Evolutionary conservation across 1,284 basidiomycete genomes (phyloP).

Genomic region (Cystobasidium pallidum): DNA sequence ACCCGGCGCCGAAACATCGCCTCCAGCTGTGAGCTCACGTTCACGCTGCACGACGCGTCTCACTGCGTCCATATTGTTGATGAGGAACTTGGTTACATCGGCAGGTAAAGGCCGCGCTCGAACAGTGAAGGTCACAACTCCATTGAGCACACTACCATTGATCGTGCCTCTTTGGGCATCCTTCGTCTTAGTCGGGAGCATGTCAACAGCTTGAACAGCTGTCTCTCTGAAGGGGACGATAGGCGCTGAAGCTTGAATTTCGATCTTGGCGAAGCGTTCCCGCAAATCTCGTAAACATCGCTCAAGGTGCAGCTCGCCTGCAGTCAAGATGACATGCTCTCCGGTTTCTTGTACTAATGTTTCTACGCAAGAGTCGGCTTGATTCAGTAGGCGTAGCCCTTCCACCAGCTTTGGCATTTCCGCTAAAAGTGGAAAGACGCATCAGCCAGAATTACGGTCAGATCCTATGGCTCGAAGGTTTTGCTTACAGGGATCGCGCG

Average conservation of each 20-base stretch:
- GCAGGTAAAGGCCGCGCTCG: slow-evolving; percentile 79
- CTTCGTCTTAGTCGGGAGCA: slow-evolving; percentile 78
- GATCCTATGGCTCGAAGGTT: neutral
- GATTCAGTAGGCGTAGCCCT: slow-evolving; percentile 86
- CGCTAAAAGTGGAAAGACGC: slow-evolving; percentile 56
- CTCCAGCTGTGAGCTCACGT: slow-evolving; percentile 42
- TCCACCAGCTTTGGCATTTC: slow-evolving; percentile 90
- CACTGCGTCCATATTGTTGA: slow-evolving; percentile 64
- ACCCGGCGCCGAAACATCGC: slow-evolving; percentile 48
- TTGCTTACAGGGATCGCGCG: slow-evolving; percentile 67
- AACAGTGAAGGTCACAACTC: slow-evolving; percentile 79
- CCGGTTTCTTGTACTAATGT: slow-evolving; percentile 96
- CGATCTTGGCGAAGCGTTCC: slow-evolving; percentile 90
- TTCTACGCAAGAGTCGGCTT: slow-evolving; percentile 96
- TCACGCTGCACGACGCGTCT: slow-evolving; percentile 49
- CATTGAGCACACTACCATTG: slow-evolving; percentile 68
- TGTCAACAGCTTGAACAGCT: slow-evolving; percentile 78
- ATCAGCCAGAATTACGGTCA: neutral
- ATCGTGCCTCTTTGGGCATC: slow-evolving; percentile 79
- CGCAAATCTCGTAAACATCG: slow-evolving; percentile 92
- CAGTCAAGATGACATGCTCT: slow-evolving; percentile 95
- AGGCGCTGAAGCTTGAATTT: slow-evolving; percentile 89
- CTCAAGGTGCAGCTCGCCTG: slow-evolving; percentile 96
- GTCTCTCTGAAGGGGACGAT: slow-evolving; percentile 99
- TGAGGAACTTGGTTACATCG: slow-evolving; percentile 70